Evolutionary conservation across 495 filamentous ascomycete species (phyloP), one percentile per base, ranked within the genome.

Genomic region (Penicillium canescens): DNA sequence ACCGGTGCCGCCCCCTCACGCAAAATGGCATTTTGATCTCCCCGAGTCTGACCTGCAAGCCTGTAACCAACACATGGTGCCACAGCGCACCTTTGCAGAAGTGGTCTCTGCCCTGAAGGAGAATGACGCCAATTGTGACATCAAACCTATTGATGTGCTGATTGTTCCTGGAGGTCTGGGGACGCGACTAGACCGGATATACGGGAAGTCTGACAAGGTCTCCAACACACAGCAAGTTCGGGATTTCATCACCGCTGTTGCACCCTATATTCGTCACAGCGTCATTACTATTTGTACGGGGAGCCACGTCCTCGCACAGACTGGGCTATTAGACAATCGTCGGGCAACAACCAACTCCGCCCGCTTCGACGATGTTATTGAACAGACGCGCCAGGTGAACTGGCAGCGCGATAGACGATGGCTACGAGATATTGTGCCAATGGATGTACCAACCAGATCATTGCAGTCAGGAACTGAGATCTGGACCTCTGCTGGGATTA

Each of bases 41-140:
- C 28, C 47, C 9, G 14, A 31, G 28, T 10, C 28, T 7, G 28
- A 31, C 8, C n/a, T 40, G 21, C 3, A 49, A 9, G 24, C 39
- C 42, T 51, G 38, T 21, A 51, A 51, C 31, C 48, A 51, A 20
- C 48, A 51, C 16, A 42, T 51, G 28, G 20, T 51, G 39, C 48
- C 48, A 36, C 48, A 51, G 11, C 35, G 39, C 24, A 51, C 48
- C 20, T 51, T 51, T 11, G 39, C 38, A 35, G 48, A 51, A 8
- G 48, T 51, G 28, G 12, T 51, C 12, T 26, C 38, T 33, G 28
- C 38, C 20, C 37, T 51, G 13, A 51, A 51, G 42, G 39, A 28
- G 20, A 35, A 39, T 3, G 46, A 28, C 31, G 23, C 24, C 9
- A 42, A 20, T 23, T 10, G 39, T 34, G 28, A 51, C 7, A 26